Conservation (phyloP, 768 basidiomycete species). For the Lyophyllum decastes region DNA sequence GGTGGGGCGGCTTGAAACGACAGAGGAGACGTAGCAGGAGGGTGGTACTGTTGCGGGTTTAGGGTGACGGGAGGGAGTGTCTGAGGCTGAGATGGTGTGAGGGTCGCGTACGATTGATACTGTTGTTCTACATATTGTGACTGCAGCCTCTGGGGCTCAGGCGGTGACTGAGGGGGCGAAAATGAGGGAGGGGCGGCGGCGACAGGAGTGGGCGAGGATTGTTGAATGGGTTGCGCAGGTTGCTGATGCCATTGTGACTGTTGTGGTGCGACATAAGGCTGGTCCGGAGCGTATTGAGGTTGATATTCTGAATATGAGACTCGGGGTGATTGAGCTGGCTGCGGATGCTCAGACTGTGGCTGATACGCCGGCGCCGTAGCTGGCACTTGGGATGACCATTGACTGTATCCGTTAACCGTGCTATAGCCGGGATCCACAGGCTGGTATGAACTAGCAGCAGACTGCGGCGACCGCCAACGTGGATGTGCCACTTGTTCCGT, state of each 20-base stretch:
- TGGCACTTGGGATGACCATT: conserved; percentile 32
- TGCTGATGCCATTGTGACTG: conserved; percentile 21
- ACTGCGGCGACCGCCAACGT: conserved; percentile 53
- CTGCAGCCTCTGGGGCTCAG: conserved; percentile 12
- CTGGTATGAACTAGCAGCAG: conserved; percentile 32
- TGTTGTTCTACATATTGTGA: conserved; percentile 16
- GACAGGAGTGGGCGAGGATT: conserved; percentile 12
- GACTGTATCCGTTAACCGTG: conserved; percentile 29
- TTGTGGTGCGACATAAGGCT: conserved; percentile 8
- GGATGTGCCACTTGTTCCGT: conserved; percentile 82
- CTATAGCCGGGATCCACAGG: conserved; percentile 25
- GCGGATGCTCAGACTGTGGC: conserved; percentile 3
- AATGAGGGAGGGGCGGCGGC: conserved; percentile 7
- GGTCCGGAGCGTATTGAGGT: conserved; percentile 8
- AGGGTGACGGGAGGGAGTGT: conserved; percentile 24
- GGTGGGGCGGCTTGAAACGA: conserved; percentile 26
- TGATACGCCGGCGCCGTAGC: conserved; percentile 11
- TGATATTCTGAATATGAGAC: conserved; percentile 16
- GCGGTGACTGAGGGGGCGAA: conserved; percentile 17
- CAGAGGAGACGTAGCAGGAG: conserved; percentile 14
- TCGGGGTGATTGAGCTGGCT: conserved; percentile 25
- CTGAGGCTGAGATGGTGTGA: conserved; percentile 17
- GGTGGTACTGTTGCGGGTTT: conserved; percentile 21
- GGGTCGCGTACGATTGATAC: conserved; percentile 25
- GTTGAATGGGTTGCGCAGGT: conserved; percentile 11